Base-by-base conservation (phyloP, 2,329 filamentous ascomycete genomes). In the Pseudogymnoascus sp. region DNA sequence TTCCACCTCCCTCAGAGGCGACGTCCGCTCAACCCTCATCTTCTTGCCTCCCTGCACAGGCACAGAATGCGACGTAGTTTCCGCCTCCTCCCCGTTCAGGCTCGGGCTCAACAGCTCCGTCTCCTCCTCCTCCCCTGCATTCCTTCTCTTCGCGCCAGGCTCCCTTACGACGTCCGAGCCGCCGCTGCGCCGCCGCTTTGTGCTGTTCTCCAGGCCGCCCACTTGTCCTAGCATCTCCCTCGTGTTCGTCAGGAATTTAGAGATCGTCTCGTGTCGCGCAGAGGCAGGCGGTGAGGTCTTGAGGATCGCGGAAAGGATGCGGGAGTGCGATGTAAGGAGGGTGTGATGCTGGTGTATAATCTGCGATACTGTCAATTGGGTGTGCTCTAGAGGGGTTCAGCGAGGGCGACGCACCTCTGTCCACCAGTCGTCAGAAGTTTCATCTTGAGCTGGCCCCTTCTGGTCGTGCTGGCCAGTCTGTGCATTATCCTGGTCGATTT, bases 401-500 rank as follows among this genome's bases (percentile, higher is more conserved):
- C n/a, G 5, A 20, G 11, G n/a, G 22, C 11, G 33, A 33, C 28
- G n/a, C 16, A 54, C 47, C n/a, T 54, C 47, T 33, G 47, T 54
- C 47, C 47, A 54, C 47, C 47, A 54, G 47, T 20, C 47, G 47
- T 54, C 47, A 12, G 47, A 54, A 35, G 47, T 35, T 54, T 54
- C 47, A 54, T 54, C 28, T 33, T 54, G 16, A 16, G 4, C 22
- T 50, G 35, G 47, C 28, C 47, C 28, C 47, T 33, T 54, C 47
- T 54, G 47, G 25, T 54, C 47, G 9, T 54, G 47, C 25, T 54
- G 47, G 47, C 47, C 47, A 35, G 47, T 33, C 16, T 33, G 47
- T 54, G 47, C 28, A 54, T 54, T 54, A 54, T 54, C 47, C 47
- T 54, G 47, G 47, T 54, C 47, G 28, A 28, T 54, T 54, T 54